phyloP scores from a whole-genome alignment of 2,329 filamentous ascomycete species.

The Aspergillus tanneri region DNA sequence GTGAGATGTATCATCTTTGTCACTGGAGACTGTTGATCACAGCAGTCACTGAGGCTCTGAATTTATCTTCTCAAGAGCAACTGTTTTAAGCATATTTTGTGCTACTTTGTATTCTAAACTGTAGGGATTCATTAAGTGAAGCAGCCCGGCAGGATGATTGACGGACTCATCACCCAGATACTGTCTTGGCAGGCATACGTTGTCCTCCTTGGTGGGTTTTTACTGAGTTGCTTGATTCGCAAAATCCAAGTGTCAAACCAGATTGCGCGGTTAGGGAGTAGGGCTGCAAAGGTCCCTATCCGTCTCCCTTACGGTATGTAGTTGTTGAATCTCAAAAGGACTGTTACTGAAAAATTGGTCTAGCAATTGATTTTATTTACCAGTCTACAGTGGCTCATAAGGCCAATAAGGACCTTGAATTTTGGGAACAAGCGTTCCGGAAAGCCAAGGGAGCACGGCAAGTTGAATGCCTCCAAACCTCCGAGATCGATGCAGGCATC shows the following conservation, averaged over 20 bases:
- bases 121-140: too few species aligned
- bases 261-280: conserved; percentile 35
- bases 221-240: conserved; percentile 37
- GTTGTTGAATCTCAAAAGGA: background rate
- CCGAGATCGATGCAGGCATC: conserved; percentile 31
- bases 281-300: conserved; percentile 35
- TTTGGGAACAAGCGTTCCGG: conserved; percentile 59
- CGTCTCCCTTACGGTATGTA: conserved; percentile 39
- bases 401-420: conserved; percentile 57
- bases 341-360: conserved; percentile 9
- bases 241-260: conserved; percentile 30
- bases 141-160: conserved; percentile 46
- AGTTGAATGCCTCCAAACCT: conserved; percentile 25
- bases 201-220: conserved; percentile 39
- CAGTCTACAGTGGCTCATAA: conserved; percentile 55
- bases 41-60: too few species aligned
- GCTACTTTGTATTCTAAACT: too few species aligned
- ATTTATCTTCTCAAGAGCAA: too few species aligned
- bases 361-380: conserved; percentile 66
- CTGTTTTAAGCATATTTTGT: too few species aligned
- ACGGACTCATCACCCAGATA: conserved; percentile 47
- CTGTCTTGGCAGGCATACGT: conserved; percentile 45
- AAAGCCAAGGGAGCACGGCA: conserved; percentile 31
- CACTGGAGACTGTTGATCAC: too few species aligned
- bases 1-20: too few species aligned